Percentiles rank a stretch among this genome's conserved stretches.
These are phyloP conservation scores for Helianthus tuberosus DNA, from an alignment of 129 eudicot species.

Conservation along the genomic window DNA sequence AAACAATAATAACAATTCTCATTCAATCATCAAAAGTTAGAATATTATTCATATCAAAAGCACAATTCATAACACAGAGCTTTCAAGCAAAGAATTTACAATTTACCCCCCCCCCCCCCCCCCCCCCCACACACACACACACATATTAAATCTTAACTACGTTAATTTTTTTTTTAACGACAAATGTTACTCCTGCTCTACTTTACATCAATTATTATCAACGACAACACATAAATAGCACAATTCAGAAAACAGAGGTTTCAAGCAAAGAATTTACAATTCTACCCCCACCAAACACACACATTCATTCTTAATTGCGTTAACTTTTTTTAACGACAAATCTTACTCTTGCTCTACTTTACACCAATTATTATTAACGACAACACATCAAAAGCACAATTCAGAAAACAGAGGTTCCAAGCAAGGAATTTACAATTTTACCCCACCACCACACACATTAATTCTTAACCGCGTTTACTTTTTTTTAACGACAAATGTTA, in stretches of 20 bases:
- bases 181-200: too few relatives aligned
- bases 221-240: background rate
- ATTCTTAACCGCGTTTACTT: slow-evolving; percentile 14
- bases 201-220: too few relatives aligned
- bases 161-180: background rate
- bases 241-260: slow-evolving; percentile 23
- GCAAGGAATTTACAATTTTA: slow-evolving; percentile 14
- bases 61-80: slow-evolving; percentile 20
- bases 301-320: slow-evolving; percentile 8
- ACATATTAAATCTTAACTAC: slow-evolving; percentile 1
- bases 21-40: slow-evolving; percentile 23
- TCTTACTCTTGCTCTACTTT: too few relatives aligned
- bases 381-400: slow-evolving; percentile 3
- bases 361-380: too few relatives aligned
- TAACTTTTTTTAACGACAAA: background rate
- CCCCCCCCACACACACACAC: background rate
- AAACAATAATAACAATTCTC: background rate
- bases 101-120: background rate
- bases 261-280: slow-evolving; percentile 29
- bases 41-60: slow-evolving; percentile 12
- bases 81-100: slow-evolving; percentile 32
- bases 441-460: background rate
- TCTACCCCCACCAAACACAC: background rate
- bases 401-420: slow-evolving; percentile 30
- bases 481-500: too few relatives aligned